Base-by-base conservation (phyloP, 805 yeast species). In the Maudiozyma bulderi region DNA sequence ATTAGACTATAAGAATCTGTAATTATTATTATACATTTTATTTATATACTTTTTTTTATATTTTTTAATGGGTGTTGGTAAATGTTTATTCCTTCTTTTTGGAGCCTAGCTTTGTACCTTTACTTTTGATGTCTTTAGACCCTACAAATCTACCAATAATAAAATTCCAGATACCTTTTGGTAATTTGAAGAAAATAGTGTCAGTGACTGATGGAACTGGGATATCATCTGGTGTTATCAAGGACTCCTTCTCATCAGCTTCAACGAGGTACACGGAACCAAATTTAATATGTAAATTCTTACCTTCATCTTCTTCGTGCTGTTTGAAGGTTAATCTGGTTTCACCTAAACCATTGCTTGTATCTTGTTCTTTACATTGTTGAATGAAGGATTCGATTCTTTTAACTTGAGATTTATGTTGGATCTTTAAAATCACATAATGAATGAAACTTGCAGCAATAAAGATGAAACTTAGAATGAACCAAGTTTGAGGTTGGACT, bases 401-500 rank as follows among this genome's bases (percentile, higher is more conserved):
- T 51, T 75, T 76, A 45, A 74, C 72, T 55, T 84, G 81, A 50
- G 82, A 83, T 28, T 59, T 65, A 52, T 79, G 69, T 58, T 75
- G 78, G 46, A 84, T 72, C 57, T 67, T 73, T 48, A 83, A 64
- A 5, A 81, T 66, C 13, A 75, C 66, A 56, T 69, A 82, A 57
- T 88, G 95, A 41, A 82, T 77, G 1, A 67, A 58, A 34, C 83
- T 73, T 30, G 77, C 68, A 9, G 84, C 54, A 0, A 78, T 35
- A 48, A 71, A 77, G 31, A 86, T 59, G 34, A 84, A 70, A 3
- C 69, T 55, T 1, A 81, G 39, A 0, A 85, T 77, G 45, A 80
- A 9, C 74, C 55, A 33, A 76, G 61, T 39, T 84, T 83, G 26
- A 89, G 96, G 59, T 83, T 77, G 74, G 73, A 88, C 65, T 75